phyloP scores from a whole-genome alignment of 2,329 filamentous ascomycete species.

The Venturia asperata region DNA sequence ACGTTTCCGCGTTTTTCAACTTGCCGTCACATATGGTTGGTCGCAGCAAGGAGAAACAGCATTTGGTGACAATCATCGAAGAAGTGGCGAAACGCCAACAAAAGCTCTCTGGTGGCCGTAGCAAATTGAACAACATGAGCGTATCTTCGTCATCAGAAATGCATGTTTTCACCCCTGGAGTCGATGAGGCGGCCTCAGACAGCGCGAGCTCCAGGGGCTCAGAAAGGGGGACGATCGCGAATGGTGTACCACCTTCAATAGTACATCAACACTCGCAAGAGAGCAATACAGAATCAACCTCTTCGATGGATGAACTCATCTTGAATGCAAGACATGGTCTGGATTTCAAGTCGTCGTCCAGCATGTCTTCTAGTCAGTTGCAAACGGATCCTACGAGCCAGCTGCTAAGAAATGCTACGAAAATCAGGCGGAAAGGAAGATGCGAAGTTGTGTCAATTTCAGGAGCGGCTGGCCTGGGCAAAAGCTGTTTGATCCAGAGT shows the following conservation, averaged over 20 bases:
- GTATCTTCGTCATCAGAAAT: conserved; percentile 47
- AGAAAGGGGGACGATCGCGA: conserved; percentile 23
- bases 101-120: conserved; percentile 23
- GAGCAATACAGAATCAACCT: neutral
- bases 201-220: conserved; percentile 50
- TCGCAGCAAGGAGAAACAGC: conserved; percentile 61
- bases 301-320: conserved; percentile 6
- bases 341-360: neutral
- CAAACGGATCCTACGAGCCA: conserved; percentile 15
- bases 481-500: conserved; percentile 53
- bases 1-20: conserved; percentile 88
- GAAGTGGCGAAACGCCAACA: conserved; percentile 62
- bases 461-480: conserved; percentile 52
- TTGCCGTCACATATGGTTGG: conserved; percentile 78
- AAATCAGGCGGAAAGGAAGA: conserved; percentile 47
- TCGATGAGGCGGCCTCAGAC: conserved; percentile 44
- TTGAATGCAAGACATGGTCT: conserved; percentile 4
- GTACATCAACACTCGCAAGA: conserved; percentile 14
- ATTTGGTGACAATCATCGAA: conserved; percentile 65
- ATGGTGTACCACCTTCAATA: neutral
- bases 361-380: neutral
- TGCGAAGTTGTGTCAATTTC: conserved; percentile 54
- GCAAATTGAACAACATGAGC: conserved; percentile 44
- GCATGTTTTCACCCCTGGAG: conserved; percentile 39
- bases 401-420: conserved; percentile 39